These are phyloP conservation scores for Hondaea fermentalgiana DNA, from an alignment of 108 stramenopile genomes.

Conservation along the genomic window DNA sequence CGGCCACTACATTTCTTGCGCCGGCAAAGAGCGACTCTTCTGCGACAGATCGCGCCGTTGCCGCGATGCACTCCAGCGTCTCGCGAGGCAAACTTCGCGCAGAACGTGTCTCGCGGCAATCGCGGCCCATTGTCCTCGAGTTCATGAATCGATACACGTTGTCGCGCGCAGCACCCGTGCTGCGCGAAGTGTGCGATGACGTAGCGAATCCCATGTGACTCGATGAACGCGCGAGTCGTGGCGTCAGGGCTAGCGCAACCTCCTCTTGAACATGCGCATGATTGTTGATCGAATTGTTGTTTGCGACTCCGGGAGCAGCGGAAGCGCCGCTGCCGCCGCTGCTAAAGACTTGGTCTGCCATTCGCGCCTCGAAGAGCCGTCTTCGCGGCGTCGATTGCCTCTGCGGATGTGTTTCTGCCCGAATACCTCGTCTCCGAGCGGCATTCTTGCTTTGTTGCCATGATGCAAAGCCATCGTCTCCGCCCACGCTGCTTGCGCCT, in stretches of 20 bases:
- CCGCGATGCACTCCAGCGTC: neutral
- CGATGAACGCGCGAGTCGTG: neutral
- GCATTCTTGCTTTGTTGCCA: neutral
- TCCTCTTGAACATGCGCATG: neutral
- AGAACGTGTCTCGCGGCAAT: neutral
- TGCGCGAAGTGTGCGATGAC: neutral
- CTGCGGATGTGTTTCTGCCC: neutral
- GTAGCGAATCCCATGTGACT: neutral
- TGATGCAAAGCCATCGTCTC: neutral
- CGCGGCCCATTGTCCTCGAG: neutral
- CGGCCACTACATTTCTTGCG: neutral
- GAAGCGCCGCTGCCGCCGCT: neutral
- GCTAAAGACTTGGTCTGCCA: slow-evolving; percentile 10
- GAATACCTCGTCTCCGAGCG: neutral
- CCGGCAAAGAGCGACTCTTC: neutral
- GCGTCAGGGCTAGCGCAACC: neutral
- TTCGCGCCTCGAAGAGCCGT: neutral
- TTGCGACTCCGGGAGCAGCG: neutral
- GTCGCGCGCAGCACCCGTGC: neutral
- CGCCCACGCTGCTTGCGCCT: neutral
- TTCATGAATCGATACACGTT: neutral
- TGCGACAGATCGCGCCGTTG: neutral
- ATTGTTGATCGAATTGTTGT: neutral
- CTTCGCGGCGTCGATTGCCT: neutral
- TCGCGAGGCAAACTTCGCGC: neutral